Percentiles rank a stretch among this genome's conserved stretches.
phyloP scores from a whole-genome alignment of 768 basidiomycete species.

The Phanerodontia chrysosporium region DNA sequence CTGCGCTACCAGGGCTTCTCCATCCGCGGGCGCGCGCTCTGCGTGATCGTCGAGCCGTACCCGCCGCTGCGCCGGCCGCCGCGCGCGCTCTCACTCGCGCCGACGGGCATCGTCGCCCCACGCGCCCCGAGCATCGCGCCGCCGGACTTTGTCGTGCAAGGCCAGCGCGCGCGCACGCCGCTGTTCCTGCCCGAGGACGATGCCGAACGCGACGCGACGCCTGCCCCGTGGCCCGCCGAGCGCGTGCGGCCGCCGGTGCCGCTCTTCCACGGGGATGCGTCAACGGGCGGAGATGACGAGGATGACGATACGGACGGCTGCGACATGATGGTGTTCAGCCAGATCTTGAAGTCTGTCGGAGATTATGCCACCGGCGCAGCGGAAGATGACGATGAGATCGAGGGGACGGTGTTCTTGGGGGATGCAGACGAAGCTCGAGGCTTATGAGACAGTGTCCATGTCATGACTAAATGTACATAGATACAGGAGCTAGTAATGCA shows the following conservation, averaged over 20 bases:
- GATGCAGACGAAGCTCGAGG: conserved; percentile 79
- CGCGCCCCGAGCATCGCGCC: conserved; percentile 33
- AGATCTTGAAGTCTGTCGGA: conserved; percentile 56
- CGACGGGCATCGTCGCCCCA: conserved; percentile 24
- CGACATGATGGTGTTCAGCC: conserved; percentile 74
- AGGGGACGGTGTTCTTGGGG: conserved; percentile 69
- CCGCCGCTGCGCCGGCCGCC: conserved; percentile 43
- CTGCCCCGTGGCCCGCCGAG: conserved; percentile 31
- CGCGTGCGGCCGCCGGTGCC: conserved; percentile 38
- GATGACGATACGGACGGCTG: conserved; percentile 36
- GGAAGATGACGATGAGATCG: conserved; percentile 75
- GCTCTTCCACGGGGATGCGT: conserved; percentile 33
- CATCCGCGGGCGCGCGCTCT: conserved; percentile 70
- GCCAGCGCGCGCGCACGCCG: conserved; percentile 48
- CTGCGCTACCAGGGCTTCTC: conserved; percentile 68
- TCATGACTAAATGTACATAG: conserved; percentile 15
- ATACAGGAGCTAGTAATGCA: conserved; percentile 1
- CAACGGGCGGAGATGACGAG: conserved; percentile 17
- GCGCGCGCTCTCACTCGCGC: conserved; percentile 29
- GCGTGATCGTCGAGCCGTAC: conserved; percentile 82
- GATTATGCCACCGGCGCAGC: conserved; percentile 53
- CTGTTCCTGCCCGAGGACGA: conserved; percentile 62
- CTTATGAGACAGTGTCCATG: conserved; percentile 29
- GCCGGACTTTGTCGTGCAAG: conserved; percentile 24
- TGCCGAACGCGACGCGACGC: conserved; percentile 35